Evolutionary conservation across 495 filamentous ascomycete species (phyloP).

Genomic region (Penicillium diatomitis): DNA sequence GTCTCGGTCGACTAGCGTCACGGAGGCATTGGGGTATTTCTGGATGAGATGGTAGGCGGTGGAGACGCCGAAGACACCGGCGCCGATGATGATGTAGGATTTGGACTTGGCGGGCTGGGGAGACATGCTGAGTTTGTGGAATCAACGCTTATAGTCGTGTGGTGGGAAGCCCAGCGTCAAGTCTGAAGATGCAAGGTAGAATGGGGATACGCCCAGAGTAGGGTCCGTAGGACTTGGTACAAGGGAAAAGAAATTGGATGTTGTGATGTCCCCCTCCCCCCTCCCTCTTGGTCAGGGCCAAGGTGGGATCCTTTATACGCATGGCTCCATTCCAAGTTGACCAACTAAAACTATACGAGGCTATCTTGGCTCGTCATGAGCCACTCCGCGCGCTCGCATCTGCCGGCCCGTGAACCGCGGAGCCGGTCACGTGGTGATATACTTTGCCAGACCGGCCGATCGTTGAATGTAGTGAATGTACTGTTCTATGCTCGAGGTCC

Average conservation of each 20-base stretch:
- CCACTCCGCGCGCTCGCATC: slow-evolving; percentile 1
- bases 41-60: slow-evolving; percentile 53
- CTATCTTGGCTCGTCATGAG: background rate
- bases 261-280: too few species aligned
- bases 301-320: too few species aligned
- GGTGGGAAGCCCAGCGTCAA: background rate
- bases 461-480: background rate
- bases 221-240: too few species aligned
- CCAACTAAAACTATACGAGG: background rate
- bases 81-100: slow-evolving; percentile 49
- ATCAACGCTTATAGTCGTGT: background rate
- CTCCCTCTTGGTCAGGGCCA: too few species aligned
- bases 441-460: background rate
- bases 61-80: slow-evolving; percentile 56
- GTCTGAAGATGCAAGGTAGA: too few species aligned
- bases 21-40: slow-evolving; percentile 36
- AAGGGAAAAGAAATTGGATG: too few species aligned
- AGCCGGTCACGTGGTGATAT: slow-evolving; percentile 13
- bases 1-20: slow-evolving; percentile 52
- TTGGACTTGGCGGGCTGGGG: slow-evolving; percentile 15
- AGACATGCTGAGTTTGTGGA: slow-evolving; percentile 10
- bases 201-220: too few species aligned
- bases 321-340: too few species aligned
- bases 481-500: too few species aligned
- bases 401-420: slow-evolving; percentile 3